Evolutionary conservation across 1,139 yeast species (phyloP).

Genomic region (Yamadazyma kanchanaburiensis): DNA sequence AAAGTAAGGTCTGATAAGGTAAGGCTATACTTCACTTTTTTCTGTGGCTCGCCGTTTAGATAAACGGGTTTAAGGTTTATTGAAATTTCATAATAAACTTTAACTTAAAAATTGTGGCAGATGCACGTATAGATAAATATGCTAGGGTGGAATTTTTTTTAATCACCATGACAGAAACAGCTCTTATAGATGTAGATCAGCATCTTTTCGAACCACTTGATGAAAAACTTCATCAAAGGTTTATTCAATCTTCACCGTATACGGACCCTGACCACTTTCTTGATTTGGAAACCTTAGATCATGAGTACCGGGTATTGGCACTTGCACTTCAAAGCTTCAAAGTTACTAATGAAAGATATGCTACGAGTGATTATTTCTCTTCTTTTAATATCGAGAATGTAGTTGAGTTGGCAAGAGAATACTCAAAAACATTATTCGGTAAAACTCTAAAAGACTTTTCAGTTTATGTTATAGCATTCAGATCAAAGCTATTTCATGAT

Average conservation of each 20-base stretch:
- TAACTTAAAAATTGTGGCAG: no score
- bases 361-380: constrained; percentile 17
- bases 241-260: constrained; percentile 26
- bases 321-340: constrained; percentile 25
- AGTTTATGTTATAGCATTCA: constrained; percentile 26
- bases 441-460: constrained; percentile 13
- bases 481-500: constrained; percentile 23
- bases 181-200: constrained; percentile 10
- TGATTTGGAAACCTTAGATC: constrained; percentile 15
- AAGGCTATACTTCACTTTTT: no score
- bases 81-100: no score
- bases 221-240: constrained; percentile 1
- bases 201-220: constrained; percentile 7
- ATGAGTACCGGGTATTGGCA: constrained; percentile 19
- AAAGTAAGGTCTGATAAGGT: no score
- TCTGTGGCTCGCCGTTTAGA: no score
- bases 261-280: constrained; percentile 20
- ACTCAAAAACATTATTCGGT: constrained; percentile 11
- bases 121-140: no score
- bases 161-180: constrained; percentile 11
- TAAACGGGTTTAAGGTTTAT: no score
- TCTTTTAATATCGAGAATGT: constrained; percentile 23
- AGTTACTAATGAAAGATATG: constrained; percentile 16
- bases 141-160: no score
- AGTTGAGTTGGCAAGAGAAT: constrained; percentile 13